Evolutionary conservation across 1,139 yeast species (phyloP).

Genomic region (Candida frijolesensis): DNA sequence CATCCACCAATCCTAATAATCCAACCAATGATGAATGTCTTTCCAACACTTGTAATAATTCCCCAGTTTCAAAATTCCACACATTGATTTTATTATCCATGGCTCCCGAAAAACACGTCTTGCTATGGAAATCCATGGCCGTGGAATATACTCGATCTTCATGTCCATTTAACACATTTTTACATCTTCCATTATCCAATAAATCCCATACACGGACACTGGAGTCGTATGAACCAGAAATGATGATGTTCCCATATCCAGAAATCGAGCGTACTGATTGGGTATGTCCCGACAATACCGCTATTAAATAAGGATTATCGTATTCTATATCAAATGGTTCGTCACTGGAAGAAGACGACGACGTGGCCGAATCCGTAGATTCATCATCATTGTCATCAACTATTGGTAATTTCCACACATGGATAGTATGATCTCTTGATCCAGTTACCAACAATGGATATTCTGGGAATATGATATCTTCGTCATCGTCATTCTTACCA

Average conservation of each 20-base stretch:
- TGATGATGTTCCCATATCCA: slow-evolving; percentile 80
- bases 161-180: slow-evolving; percentile 79
- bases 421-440: slow-evolving; percentile 84
- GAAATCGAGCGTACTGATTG: slow-evolving; percentile 87
- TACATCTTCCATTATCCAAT: slow-evolving; percentile 67
- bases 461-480: slow-evolving; percentile 63
- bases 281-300: slow-evolving; percentile 82
- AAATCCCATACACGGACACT: slow-evolving; percentile 94
- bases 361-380: too few relatives aligned
- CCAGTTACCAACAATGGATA: slow-evolving; percentile 80
- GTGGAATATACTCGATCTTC: slow-evolving; percentile 86
- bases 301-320: slow-evolving; percentile 71
- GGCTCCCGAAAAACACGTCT: slow-evolving; percentile 88
- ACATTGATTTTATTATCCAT: slow-evolving; percentile 87
- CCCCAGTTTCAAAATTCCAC: slow-evolving; percentile 86
- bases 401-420: slow-evolving; percentile 86
- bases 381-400: slow-evolving; percentile 40
- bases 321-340: slow-evolving; percentile 42
- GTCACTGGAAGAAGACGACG: too few relatives aligned
- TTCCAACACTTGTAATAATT: slow-evolving; percentile 62
- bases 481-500: slow-evolving; percentile 63
- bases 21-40: slow-evolving; percentile 95
- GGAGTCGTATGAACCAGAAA: slow-evolving; percentile 90
- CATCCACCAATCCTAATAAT: slow-evolving; percentile 72
- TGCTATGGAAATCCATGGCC: slow-evolving; percentile 72